Base-by-base conservation (phyloP, 768 basidiomycete genomes). In the Pleurotus salmoneostramineus region DNA sequence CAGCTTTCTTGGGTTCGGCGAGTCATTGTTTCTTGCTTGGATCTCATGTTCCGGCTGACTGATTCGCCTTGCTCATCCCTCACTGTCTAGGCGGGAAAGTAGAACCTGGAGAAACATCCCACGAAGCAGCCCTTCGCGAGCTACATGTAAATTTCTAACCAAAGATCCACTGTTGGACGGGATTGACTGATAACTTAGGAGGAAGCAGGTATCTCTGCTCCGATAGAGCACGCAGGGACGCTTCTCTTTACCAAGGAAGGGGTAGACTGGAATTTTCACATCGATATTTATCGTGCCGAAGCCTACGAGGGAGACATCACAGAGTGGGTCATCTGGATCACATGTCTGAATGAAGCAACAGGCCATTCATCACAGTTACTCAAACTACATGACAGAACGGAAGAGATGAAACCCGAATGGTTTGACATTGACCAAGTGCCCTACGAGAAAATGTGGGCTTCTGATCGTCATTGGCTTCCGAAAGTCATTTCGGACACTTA, bases 401-500 rank as follows among this genome's bases (percentile, higher is more conserved):
- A 95, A 34, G 93, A 95, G 67, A 95, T 95, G 93, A 78, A 77
- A 15, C 93, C 93, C 0, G 67, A 84, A 64, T 95, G 93, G 93
- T 93, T 91, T 66, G 71, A 78, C 12, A 62, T 78, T 21, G 68
- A 72, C 31, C 63, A 71, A 0, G 83, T 93, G 33, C 91, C 91
- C 0, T 88, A 82, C 65, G 77, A 78, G 33, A 66, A 75, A 44
- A 82, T 82, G 78, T 82, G 82, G 82, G 81, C 79, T 1, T 82
- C 83, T 50, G 91, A 93, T 62, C 60, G 69, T 10, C 66, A 80
- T 60, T 93, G 91, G 92, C 61, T 92, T 44, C 88, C 89, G 6
- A 70, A 83, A 12, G 75, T 94, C 21, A 59, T 80, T 8, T 61
- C 73, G 2, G 73, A 71, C 47, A 64, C 66, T 15, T 70, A 62